These are phyloP conservation scores for Quercus parvula DNA, from an alignment of 306 rosid species.

Conservation along the genomic window DNA sequence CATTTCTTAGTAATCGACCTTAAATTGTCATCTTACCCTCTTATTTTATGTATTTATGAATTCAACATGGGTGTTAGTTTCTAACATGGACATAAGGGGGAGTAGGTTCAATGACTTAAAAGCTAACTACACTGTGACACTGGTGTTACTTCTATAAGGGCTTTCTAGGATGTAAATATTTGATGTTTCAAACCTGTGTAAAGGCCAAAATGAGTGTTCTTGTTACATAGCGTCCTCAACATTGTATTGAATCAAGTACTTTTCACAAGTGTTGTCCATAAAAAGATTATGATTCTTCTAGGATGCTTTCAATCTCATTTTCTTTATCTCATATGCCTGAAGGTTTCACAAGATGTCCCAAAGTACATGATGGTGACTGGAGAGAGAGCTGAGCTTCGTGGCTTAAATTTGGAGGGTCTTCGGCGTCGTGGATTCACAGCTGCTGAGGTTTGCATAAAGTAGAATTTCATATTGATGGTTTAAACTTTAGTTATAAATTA, in stretches of 20 bases:
- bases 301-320: slow-evolving; percentile 16
- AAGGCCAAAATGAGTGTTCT: not conserved
- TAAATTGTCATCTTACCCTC: not conserved
- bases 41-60: not conserved
- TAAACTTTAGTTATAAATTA: not conserved
- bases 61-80: slow-evolving; percentile 2
- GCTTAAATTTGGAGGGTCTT: slow-evolving; percentile 86
- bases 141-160: slow-evolving; percentile 7
- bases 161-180: not conserved
- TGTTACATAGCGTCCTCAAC: slow-evolving; percentile 9
- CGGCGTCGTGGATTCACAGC: slow-evolving; percentile 63
- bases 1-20: not conserved
- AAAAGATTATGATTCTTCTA: slow-evolving; percentile 19
- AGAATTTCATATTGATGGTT: slow-evolving; percentile 8
- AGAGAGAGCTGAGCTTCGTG: slow-evolving; percentile 82
- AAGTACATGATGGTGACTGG: slow-evolving; percentile 85
- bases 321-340: slow-evolving; percentile 32
- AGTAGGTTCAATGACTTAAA: not conserved
- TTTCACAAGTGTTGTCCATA: slow-evolving; percentile 5
- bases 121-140: not conserved
- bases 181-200: not conserved
- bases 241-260: slow-evolving; percentile 17
- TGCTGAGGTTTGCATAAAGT: slow-evolving; percentile 49
- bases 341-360: slow-evolving; percentile 91
- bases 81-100: not conserved